These are phyloP conservation scores for Mortierella polycephala DNA, from an alignment of 371 early-diverging fungal species.

Conservation along the genomic window DNA sequence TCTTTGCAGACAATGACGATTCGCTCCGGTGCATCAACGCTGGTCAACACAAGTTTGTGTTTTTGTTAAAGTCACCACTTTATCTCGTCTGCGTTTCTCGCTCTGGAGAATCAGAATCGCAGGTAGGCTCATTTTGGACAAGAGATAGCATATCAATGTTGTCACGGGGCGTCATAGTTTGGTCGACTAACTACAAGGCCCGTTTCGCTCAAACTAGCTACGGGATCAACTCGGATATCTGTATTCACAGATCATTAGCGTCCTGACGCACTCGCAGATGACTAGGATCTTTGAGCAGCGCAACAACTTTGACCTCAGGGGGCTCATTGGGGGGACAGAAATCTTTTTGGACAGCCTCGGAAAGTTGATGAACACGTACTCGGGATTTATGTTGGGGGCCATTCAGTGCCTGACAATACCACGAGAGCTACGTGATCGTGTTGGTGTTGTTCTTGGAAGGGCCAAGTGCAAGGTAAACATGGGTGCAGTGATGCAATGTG, in stretches of 20 bases:
- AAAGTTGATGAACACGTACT: conserved; percentile 75
- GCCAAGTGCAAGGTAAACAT: conserved; percentile 67
- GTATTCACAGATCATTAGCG: conserved; percentile 89
- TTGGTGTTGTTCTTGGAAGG: conserved; percentile 67
- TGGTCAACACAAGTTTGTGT: conserved; percentile 84
- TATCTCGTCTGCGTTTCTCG: conserved; percentile 86
- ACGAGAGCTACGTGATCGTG: conserved; percentile 70
- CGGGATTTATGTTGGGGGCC: conserved; percentile 83
- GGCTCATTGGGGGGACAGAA: conserved; percentile 78
- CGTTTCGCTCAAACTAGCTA: conserved; percentile 59
- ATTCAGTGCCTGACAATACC: conserved; percentile 80
- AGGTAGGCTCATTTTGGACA: conserved; percentile 58
- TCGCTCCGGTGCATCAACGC: conserved; percentile 81
- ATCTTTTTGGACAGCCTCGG: conserved; percentile 85
- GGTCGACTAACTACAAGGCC: neutral
- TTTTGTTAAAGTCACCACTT: conserved; percentile 82
- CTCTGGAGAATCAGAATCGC: conserved; percentile 84
- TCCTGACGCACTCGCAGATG: conserved; percentile 85
- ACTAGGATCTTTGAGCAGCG: conserved; percentile 88
- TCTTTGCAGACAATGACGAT: conserved; percentile 86
- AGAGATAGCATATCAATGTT: neutral
- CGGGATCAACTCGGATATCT: conserved; percentile 83
- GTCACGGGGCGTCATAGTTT: neutral
- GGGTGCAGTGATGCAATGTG: neutral
- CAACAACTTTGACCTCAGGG: conserved; percentile 90